These are phyloP conservation scores for Penicillium riverlandense DNA, from an alignment of 495 filamentous ascomycete genomes.

Conservation along the genomic window DNA sequence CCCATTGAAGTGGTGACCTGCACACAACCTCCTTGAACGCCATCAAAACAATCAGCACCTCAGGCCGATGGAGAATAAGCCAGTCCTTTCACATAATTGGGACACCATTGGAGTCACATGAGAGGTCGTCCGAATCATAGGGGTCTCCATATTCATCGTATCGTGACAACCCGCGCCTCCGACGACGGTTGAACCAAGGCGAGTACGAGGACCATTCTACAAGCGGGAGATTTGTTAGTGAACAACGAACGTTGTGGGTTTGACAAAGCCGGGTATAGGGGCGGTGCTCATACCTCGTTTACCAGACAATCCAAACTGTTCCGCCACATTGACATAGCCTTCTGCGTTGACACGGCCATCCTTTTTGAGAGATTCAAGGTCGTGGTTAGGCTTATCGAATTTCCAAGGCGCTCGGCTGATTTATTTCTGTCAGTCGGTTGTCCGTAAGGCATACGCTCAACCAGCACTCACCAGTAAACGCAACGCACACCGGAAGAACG, in stretches of 20 bases:
- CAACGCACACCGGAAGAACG: conserved; percentile 50
- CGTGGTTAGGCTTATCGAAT: conserved; percentile 38
- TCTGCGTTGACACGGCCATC: conserved; percentile 36
- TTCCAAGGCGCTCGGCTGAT: conserved; percentile 56
- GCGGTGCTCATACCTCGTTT: conserved; percentile 40
- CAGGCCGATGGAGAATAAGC: background rate
- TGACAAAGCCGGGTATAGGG: conserved; percentile 11
- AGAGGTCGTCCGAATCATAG: no score
- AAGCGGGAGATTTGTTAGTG: background rate
- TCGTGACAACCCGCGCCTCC: conserved; percentile 3
- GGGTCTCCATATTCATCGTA: no score
- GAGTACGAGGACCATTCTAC: conserved; percentile 41
- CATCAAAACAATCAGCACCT: no score
- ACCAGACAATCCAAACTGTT: conserved; percentile 52
- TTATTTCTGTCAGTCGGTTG: background rate
- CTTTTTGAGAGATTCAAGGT: conserved; percentile 34
- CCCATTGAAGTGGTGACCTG: no score
- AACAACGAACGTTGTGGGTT: conserved; percentile 2
- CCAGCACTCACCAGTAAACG: conserved; percentile 48
- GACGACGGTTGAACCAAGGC: conserved; percentile 27
- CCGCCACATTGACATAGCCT: conserved; percentile 62
- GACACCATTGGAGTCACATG: no score
- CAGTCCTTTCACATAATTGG: background rate
- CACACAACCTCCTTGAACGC: no score
- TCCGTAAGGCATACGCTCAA: background rate